These are phyloP conservation scores for Gastrolobium bilobum DNA, from an alignment of 306 rosid species.

Conservation along the genomic window DNA sequence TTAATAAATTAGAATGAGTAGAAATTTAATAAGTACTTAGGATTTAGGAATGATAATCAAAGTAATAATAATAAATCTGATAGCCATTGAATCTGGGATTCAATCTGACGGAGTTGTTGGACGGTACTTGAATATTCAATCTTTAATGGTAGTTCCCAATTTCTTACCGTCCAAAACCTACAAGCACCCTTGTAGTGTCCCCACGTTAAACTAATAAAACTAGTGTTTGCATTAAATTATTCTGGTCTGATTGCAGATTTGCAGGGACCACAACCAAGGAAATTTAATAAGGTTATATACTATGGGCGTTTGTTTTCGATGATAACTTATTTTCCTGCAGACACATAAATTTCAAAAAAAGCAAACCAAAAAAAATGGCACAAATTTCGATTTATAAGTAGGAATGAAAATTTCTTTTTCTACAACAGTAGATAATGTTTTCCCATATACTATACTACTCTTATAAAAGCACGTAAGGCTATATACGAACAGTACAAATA, in stretches of 20 bases:
- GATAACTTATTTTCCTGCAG: too few relatives aligned
- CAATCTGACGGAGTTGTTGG: too few relatives aligned
- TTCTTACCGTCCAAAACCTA: background rate
- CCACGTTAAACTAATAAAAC: background rate
- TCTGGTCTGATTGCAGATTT: background rate
- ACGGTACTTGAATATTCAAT: too few relatives aligned
- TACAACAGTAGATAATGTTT: too few relatives aligned
- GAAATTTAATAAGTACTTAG: background rate
- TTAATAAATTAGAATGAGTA: background rate
- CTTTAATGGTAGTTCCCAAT: background rate
- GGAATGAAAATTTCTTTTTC: too few relatives aligned
- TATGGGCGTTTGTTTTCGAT: too few relatives aligned
- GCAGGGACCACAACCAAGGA: background rate
- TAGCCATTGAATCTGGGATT: background rate
- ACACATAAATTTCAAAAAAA: too few relatives aligned
- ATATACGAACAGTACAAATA: background rate
- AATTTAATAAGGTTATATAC: background rate
- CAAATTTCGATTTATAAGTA: too few relatives aligned
- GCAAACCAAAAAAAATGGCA: too few relatives aligned
- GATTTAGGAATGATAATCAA: background rate
- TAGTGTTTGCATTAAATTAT: background rate
- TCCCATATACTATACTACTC: too few relatives aligned
- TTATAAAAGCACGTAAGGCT: background rate
- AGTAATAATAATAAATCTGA: background rate
- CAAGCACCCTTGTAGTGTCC: background rate